Base-by-base conservation (phyloP, 176 grass and related monocot species). In the Alloteropsis semialata region DNA sequence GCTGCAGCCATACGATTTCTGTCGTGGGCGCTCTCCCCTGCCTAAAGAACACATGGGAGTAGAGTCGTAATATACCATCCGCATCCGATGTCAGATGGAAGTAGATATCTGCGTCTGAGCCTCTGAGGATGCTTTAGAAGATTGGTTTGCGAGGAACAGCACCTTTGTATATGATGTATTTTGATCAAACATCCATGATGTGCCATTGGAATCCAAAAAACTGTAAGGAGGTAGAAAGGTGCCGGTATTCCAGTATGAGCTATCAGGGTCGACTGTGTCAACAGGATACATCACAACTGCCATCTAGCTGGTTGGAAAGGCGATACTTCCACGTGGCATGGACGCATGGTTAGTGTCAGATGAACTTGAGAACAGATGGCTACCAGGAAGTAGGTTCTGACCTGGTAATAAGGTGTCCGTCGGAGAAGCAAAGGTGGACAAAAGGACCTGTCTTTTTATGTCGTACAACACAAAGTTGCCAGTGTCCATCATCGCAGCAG, bases 371-470 rank as follows among this genome's bases (percentile, higher is more conserved):
- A 70, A 80, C 8, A 91, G 69, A 10, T 84, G 80, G 15, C 6
- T 63, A n/a, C 10, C 3, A 12, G 83, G 73, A 37, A 2, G 27
- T 3, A 87, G 53, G 55, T 79, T 87, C 80, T 91, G 80, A 7
- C 84, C 89, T 74, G 74, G 80, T 44, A 91, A 65, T 10, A 91
- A 58, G 15, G 89, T 91, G 34, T 91, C 84, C 0, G 69, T 84
- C 1, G 81, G 84, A 76, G 89, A 91, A 41, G 10, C 34, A 75
- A 87, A 87, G 13, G 84, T 84, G 7, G 89, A 87, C 75, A 70
- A 84, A 55, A 87, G 42, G 3, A 87, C 55, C 34, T 33, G 57
- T 25, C 28, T 48, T 1, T 57, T 68, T 0, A 21, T 67, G 57
- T 80, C 80, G 5, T 65, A 87, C 73, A 91, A 22, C 5, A 86